Conservation (phyloP, 371 early-diverging fungal genomes). For the Mucor irregularis region DNA sequence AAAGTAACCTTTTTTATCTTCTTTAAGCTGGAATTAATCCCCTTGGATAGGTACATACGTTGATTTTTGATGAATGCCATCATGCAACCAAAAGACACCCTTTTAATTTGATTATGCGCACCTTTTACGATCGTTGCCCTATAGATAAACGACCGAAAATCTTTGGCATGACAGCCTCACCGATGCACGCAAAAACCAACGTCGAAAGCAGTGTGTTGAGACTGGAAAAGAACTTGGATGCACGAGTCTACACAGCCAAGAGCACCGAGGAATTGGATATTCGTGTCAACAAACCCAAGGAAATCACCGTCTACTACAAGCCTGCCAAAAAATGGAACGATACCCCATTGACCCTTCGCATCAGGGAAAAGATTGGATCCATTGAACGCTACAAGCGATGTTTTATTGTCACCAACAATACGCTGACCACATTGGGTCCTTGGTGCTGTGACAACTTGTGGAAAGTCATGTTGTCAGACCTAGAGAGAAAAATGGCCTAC, state of each 20-base stretch:
- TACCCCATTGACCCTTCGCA: conserved; percentile 40
- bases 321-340: conserved; percentile 35
- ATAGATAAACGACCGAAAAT: conserved; percentile 68
- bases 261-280: conserved; percentile 30
- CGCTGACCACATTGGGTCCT: conserved; percentile 59
- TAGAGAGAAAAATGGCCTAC: conserved; percentile 24
- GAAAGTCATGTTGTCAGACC: conserved; percentile 37
- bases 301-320: conserved; percentile 53
- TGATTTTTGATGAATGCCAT: conserved; percentile 95
- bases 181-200: conserved; percentile 56
- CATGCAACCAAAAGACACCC: conserved; percentile 83
- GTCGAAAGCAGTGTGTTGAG: conserved; percentile 47
- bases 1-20: background rate
- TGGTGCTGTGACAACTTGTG: conserved; percentile 69
- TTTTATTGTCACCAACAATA: conserved; percentile 32
- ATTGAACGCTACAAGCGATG: conserved; percentile 39
- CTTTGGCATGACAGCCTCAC: conserved; percentile 95
- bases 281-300: conserved; percentile 49
- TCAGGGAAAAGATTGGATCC: conserved; percentile 41
- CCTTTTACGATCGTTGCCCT: conserved; percentile 70
- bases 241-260: conserved; percentile 65
- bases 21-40: too few relatives aligned
- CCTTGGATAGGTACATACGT: conserved; percentile 73
- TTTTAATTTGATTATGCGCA: conserved; percentile 82
- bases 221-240: conserved; percentile 69